Percentiles rank a stretch among this genome's conserved stretches.
Evolutionary conservation across 164 flowering plant species (phyloP).

Genomic region (Aristolochia contorta): DNA sequence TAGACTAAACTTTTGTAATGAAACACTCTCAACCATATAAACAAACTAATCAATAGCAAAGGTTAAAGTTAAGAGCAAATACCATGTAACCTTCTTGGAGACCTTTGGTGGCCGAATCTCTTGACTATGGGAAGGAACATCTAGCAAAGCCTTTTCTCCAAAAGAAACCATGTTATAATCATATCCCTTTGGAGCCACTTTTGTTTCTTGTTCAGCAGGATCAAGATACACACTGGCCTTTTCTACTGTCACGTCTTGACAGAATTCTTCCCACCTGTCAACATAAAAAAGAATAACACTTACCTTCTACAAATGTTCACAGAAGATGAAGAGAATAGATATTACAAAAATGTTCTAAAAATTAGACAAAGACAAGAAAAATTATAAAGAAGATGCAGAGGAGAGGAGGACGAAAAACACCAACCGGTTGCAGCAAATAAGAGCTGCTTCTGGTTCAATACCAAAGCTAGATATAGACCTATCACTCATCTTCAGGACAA

Average conservation of each 20-base stretch:
- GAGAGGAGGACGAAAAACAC: slow-evolving; percentile 15
- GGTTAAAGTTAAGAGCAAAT: slow-evolving; percentile 1
- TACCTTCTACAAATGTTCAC: no score
- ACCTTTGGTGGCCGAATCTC: slow-evolving; percentile 19
- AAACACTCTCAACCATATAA: background rate
- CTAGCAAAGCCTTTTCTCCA: slow-evolving; percentile 11
- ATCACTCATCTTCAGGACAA: slow-evolving; percentile 41
- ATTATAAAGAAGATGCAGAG: no score
- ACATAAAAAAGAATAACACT: background rate
- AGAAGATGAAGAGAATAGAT: background rate
- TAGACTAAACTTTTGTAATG: no score
- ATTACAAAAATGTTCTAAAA: background rate
- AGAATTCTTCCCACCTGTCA: slow-evolving; percentile 82
- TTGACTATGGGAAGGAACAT: slow-evolving; percentile 10
- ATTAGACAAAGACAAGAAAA: no score
- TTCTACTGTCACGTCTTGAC: slow-evolving; percentile 69
- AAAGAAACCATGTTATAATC: slow-evolving; percentile 13
- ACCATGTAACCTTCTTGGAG: slow-evolving; percentile 29
- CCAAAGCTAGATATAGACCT: slow-evolving; percentile 26
- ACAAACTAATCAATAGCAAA: slow-evolving; percentile 1
- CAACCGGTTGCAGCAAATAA: slow-evolving; percentile 57
- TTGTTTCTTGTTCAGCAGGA: slow-evolving; percentile 8
- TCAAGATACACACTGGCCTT: slow-evolving; percentile 67
- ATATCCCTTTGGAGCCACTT: slow-evolving; percentile 4
- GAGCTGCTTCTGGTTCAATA: slow-evolving; percentile 30